Evolutionary conservation across 1,139 yeast genomes (phyloP), one percentile per base, ranked within the genome.

Genomic region (Zygotorulaspora mrakii): DNA sequence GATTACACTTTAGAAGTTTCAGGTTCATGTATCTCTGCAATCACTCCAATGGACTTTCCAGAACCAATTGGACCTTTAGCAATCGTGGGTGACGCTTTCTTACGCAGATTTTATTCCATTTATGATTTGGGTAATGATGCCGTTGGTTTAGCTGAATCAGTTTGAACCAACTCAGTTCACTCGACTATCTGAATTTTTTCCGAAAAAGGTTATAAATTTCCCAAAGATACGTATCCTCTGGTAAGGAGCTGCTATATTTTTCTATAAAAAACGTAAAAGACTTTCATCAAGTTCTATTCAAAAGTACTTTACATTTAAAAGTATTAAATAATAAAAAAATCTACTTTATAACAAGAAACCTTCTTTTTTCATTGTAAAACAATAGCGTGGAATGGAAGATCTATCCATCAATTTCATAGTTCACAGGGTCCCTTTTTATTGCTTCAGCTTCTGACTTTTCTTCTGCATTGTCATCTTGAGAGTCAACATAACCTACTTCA

Each of bases 1-100:
- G 98, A 91, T 64, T 91, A 91, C 74, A 85, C 91, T 46, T 75
- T 91, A 66, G 96, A 91, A 66, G 84, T 86, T 36, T 77, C 94
- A 48, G 97, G 97, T 23, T 77, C 94, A 32, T 91, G 98, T 75
- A 83, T 89, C 57, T 87, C 96, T 42, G 94, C 94, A 6, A 86
- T 91, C 71, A 88, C 95, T 22, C 95, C 96, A 56, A 79, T 91
- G 89, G 98, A 91, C 64, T 80, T 91, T 79, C 97, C 97, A 37
- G 86, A 81, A 54, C 96, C 97, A 50, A 82, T 89, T 57, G 97
- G 97, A 44, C 96, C 95, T 53, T 68, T 91, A 69, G 95, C 96
- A 45, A 89, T 91, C 61, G 71, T 91, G 54, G 98, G 98, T 62
- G 98, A 91, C 64, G 94, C 96, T 12, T 91, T 91, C 82, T 77